phyloP scores from a whole-genome alignment of 352 stramenopile species.

The Phytophthora litchii region DNA sequence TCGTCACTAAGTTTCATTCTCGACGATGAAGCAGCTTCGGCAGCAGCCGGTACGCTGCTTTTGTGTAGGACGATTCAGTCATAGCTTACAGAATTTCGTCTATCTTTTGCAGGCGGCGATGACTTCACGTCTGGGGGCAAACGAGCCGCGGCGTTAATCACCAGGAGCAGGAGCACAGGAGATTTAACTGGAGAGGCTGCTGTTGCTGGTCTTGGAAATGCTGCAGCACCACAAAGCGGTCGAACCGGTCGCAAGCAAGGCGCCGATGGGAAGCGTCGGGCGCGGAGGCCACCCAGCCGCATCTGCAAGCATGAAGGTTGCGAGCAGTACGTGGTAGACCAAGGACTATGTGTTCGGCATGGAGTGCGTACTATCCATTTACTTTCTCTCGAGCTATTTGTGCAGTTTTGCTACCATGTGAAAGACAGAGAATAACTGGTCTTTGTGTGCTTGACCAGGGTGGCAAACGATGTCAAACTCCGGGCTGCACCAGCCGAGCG shows the following conservation, averaged over 20 bases:
- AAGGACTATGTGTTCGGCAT: conserved; percentile 77
- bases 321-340: conserved; percentile 81
- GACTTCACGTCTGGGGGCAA: conserved; percentile 25
- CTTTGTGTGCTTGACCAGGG: conserved; percentile 36
- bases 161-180: conserved; percentile 39
- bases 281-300: conserved; percentile 56
- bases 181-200: conserved; percentile 27
- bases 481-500: conserved; percentile 70
- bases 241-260: conserved; percentile 34
- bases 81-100: conserved; percentile 5
- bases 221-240: not conserved
- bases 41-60: conserved; percentile 24
- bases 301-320: conserved; percentile 78
- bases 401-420: not conserved
- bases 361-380: conserved; percentile 51
- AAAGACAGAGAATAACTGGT: conserved; percentile 4
- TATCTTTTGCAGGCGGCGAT: conserved; percentile 18
- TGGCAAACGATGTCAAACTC: conserved; percentile 63
- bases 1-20: conserved; percentile 81
- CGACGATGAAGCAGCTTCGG: conserved; percentile 45
- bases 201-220: not conserved
- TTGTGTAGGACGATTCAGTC: conserved; percentile 3
- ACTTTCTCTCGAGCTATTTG: not conserved
- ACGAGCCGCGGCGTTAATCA: conserved; percentile 25
- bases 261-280: conserved; percentile 56